phyloP scores from a whole-genome alignment of 345 rosid species.

The Raphanus sativus region DNA sequence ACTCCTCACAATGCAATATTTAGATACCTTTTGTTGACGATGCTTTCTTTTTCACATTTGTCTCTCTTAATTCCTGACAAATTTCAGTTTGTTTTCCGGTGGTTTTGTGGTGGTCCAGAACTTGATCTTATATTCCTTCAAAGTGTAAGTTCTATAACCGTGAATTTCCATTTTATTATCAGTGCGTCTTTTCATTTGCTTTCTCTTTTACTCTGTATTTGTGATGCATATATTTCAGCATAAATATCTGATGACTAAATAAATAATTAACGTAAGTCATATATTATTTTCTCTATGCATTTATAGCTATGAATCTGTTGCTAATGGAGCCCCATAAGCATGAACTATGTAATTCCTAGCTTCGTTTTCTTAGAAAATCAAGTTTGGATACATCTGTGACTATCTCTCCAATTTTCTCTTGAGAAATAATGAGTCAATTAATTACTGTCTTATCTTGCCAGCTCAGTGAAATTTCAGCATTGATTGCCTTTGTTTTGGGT shows the following conservation, averaged over 20 bases:
- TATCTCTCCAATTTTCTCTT: not conserved
- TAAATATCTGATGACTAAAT: not conserved
- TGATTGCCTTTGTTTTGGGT: too few relatives aligned
- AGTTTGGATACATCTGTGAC: not conserved
- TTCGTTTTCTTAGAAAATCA: too few relatives aligned
- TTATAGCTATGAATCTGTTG: not conserved
- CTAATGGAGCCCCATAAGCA: not conserved
- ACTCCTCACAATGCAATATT: too few relatives aligned
- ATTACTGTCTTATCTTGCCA: not conserved
- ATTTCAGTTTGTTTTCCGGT: too few relatives aligned
- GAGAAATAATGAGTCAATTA: not conserved
- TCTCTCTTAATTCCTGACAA: too few relatives aligned
- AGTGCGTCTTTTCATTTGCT: too few relatives aligned
- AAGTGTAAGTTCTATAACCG: not conserved
- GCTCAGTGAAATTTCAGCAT: not conserved
- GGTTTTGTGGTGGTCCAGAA: too few relatives aligned
- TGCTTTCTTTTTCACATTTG: too few relatives aligned
- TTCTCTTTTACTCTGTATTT: too few relatives aligned
- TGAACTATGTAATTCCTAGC: not conserved
- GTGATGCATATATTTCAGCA: not conserved
- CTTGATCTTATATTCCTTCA: too few relatives aligned
- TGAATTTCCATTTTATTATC: too few relatives aligned
- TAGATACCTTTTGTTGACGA: too few relatives aligned
- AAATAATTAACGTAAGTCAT: not conserved
- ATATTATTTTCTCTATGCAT: not conserved